Evolutionary conservation across 2,329 filamentous ascomycete genomes (phyloP).

Genomic region (Fusarium falciforme): DNA sequence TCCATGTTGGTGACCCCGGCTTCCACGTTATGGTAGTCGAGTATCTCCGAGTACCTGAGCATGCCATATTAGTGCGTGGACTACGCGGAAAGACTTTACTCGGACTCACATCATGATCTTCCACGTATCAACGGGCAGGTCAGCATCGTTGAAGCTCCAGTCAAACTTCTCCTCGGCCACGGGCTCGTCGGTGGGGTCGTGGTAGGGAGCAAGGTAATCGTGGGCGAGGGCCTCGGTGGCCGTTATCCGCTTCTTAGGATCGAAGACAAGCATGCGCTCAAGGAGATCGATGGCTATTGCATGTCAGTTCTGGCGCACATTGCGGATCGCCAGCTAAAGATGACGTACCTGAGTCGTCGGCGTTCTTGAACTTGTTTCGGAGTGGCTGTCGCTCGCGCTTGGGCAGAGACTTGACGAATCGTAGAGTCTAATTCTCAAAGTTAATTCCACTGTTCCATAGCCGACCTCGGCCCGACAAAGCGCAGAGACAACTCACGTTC

Average conservation of each 20-base stretch:
- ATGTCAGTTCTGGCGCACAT: neutral
- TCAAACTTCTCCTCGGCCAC: slow-evolving; percentile 98
- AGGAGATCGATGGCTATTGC: slow-evolving; percentile 87
- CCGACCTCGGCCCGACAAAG: neutral
- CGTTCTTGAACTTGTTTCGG: slow-evolving; percentile 92
- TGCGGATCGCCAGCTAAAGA: neutral
- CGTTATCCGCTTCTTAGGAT: slow-evolving; percentile 94
- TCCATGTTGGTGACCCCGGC: slow-evolving; percentile 55
- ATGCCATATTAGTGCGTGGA: slow-evolving; percentile 16
- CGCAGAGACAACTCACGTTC: slow-evolving; percentile 74
- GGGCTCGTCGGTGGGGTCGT: slow-evolving; percentile 96
- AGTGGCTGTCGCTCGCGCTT: slow-evolving; percentile 93
- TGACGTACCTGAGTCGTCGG: slow-evolving; percentile 80
- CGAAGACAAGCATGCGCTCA: slow-evolving; percentile 97
- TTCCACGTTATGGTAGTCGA: slow-evolving; percentile 97
- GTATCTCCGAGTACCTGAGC: slow-evolving; percentile 94
- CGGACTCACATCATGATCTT: slow-evolving; percentile 97
- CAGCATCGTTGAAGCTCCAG: slow-evolving; percentile 99
- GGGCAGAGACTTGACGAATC: slow-evolving; percentile 97
- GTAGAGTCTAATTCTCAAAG: slow-evolving; percentile 73
- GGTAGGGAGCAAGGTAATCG: slow-evolving; percentile 95
- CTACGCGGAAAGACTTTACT: neutral
- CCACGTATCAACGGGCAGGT: slow-evolving; percentile 98
- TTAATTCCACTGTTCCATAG: slow-evolving; percentile 25
- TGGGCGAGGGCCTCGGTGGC: slow-evolving; percentile 88